Conservation (phyloP, 441 rosid species). For the Populus hybrid region DNA sequence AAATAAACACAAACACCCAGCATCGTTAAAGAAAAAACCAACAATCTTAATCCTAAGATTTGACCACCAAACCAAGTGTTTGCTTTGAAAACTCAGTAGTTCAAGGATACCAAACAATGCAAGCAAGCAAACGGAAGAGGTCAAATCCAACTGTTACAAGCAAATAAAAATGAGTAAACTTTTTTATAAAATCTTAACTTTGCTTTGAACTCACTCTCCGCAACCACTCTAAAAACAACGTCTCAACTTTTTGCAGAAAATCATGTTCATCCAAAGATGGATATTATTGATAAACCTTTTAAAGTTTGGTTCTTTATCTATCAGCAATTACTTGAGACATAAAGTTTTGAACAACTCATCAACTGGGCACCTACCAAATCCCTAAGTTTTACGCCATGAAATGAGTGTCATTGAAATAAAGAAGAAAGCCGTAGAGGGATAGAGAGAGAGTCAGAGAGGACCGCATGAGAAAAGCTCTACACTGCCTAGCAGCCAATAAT, state of each 20-base stretch:
- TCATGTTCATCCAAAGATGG: background rate
- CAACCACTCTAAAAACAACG: slow-evolving; percentile 9
- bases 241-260: background rate
- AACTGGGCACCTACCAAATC: slow-evolving; percentile 14
- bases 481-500: no score
- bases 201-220: slow-evolving; percentile 21
- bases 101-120: background rate
- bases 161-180: background rate
- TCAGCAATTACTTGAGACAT: background rate
- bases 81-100: background rate
- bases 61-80: background rate
- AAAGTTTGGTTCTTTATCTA: background rate
- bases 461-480: background rate
- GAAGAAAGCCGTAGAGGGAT: no score
- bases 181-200: background rate
- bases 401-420: background rate
- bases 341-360: background rate
- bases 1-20: background rate
- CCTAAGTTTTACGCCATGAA: slow-evolving; percentile 5
- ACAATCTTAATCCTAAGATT: background rate
- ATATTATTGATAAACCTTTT: background rate
- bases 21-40: background rate
- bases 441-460: background rate
- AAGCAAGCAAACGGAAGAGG: background rate
- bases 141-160: background rate